A percentile compares a stretch with the other conserved stretches of the same genome.
Evolutionary conservation across 108 stramenopile genomes (phyloP).

Genomic region (Nitzschia putrida): DNA sequence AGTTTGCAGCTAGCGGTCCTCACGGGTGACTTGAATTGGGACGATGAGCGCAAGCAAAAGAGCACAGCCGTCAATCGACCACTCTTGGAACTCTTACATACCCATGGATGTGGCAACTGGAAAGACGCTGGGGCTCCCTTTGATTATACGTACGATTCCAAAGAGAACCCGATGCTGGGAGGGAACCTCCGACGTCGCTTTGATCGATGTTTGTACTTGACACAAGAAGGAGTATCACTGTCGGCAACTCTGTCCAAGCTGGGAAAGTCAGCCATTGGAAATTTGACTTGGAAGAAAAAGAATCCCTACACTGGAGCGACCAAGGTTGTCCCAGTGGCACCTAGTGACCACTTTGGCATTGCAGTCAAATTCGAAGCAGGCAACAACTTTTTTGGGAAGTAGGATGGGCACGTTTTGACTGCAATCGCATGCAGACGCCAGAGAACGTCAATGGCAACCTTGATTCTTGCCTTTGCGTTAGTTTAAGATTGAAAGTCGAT

Average conservation of each 20-base stretch:
- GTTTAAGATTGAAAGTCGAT: too few relatives aligned
- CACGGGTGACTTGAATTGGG: slow-evolving; percentile 74
- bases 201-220: slow-evolving; percentile 50
- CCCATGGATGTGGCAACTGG: slow-evolving; percentile 28
- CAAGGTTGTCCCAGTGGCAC: slow-evolving; percentile 37
- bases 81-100: slow-evolving; percentile 27
- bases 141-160: slow-evolving; percentile 64
- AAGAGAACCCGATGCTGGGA: slow-evolving; percentile 60
- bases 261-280: slow-evolving; percentile 46
- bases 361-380: slow-evolving; percentile 17
- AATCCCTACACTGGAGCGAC: slow-evolving; percentile 40
- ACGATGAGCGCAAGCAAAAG: slow-evolving; percentile 54
- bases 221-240: neutral
- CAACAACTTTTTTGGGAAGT: too few relatives aligned
- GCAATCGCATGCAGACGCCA: too few relatives aligned
- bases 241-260: slow-evolving; percentile 20
- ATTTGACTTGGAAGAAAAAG: slow-evolving; percentile 45
- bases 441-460: too few relatives aligned
- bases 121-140: slow-evolving; percentile 39
- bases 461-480: too few relatives aligned
- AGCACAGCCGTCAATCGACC: slow-evolving; percentile 24
- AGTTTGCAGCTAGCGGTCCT: slow-evolving; percentile 44
- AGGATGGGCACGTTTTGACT: too few relatives aligned
- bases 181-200: slow-evolving; percentile 60
- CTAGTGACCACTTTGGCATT: slow-evolving; percentile 74